These are phyloP conservation scores for Phytopythium helicoides DNA, from an alignment of 352 stramenopile genomes.

Conservation along the genomic window DNA sequence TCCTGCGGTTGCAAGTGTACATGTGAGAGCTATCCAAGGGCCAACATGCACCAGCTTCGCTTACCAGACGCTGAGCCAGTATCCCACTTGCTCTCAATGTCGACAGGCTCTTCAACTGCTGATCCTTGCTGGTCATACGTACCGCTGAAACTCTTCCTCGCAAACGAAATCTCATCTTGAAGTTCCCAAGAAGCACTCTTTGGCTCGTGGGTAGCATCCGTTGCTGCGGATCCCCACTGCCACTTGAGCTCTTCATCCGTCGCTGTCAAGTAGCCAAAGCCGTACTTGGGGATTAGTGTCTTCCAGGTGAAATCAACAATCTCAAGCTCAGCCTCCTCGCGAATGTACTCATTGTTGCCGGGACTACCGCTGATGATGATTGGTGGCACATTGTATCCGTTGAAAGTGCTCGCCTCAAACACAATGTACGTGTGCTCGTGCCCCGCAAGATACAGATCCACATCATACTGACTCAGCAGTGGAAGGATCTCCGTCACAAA, in stretches of 20 bases:
- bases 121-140: conserved; percentile 28
- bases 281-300: conserved; percentile 71
- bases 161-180: conserved; percentile 46
- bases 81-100: conserved; percentile 24
- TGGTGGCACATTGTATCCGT: conserved; percentile 49
- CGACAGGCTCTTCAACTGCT: conserved; percentile 35
- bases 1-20: background rate
- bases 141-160: conserved; percentile 23
- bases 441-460: conserved; percentile 67
- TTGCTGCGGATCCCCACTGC: conserved; percentile 56
- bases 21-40: too few species aligned
- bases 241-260: conserved; percentile 50
- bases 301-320: conserved; percentile 58
- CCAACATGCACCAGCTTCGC: too few species aligned
- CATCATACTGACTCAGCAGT: conserved; percentile 68
- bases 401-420: conserved; percentile 53
- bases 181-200: conserved; percentile 44
- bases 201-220: conserved; percentile 37
- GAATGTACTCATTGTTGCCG: conserved; percentile 80
- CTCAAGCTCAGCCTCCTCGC: conserved; percentile 35
- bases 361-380: conserved; percentile 73
- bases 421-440: conserved; percentile 75
- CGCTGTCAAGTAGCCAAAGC: conserved; percentile 68
- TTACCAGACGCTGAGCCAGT: conserved; percentile 21
- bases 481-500: conserved; percentile 69